Conservation (phyloP, 1,139 yeast genomes). For the Geotrichum histeridarum region DNA sequence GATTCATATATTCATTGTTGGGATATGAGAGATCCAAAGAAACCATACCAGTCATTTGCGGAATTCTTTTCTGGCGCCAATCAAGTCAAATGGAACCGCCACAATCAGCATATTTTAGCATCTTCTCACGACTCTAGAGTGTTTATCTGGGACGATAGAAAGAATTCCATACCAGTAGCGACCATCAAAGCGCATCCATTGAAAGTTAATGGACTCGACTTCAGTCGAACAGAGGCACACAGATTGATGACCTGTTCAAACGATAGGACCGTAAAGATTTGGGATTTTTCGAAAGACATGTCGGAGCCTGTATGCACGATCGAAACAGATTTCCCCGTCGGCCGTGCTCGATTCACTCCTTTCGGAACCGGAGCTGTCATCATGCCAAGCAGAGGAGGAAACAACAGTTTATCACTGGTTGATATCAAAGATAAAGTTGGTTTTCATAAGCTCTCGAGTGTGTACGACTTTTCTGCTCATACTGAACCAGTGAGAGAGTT, state of each 20-base stretch:
- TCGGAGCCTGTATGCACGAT: slow-evolving; percentile 54
- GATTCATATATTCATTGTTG: slow-evolving; percentile 83
- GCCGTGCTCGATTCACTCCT: slow-evolving; percentile 83
- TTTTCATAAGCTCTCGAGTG: slow-evolving; percentile 20
- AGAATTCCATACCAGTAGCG: slow-evolving; percentile 70
- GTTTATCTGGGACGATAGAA: slow-evolving; percentile 82
- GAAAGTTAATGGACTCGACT: slow-evolving; percentile 85
- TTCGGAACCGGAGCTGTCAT: slow-evolving; percentile 89
- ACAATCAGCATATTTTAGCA: slow-evolving; percentile 71
- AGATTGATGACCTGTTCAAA: slow-evolving; percentile 76
- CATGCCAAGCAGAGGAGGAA: slow-evolving; percentile 87
- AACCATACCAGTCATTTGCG: slow-evolving; percentile 72
- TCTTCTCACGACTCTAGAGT: slow-evolving; percentile 79
- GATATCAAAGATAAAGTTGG: slow-evolving; percentile 40
- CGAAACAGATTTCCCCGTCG: slow-evolving; percentile 73
- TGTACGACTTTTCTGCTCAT: slow-evolving; percentile 71
- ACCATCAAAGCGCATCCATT: slow-evolving; percentile 70
- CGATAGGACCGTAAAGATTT: slow-evolving; percentile 78
- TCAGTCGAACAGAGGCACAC: slow-evolving; percentile 55
- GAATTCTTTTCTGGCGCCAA: slow-evolving; percentile 95
- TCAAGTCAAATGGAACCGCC: slow-evolving; percentile 89
- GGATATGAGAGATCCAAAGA: slow-evolving; percentile 78
- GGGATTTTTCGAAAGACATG: slow-evolving; percentile 53
- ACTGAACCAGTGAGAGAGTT: slow-evolving; percentile 80
- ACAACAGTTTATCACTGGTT: slow-evolving; percentile 64